Evolutionary conservation across 2,329 filamentous ascomycete genomes (phyloP).

Genomic region (Fusarium sp.): DNA sequence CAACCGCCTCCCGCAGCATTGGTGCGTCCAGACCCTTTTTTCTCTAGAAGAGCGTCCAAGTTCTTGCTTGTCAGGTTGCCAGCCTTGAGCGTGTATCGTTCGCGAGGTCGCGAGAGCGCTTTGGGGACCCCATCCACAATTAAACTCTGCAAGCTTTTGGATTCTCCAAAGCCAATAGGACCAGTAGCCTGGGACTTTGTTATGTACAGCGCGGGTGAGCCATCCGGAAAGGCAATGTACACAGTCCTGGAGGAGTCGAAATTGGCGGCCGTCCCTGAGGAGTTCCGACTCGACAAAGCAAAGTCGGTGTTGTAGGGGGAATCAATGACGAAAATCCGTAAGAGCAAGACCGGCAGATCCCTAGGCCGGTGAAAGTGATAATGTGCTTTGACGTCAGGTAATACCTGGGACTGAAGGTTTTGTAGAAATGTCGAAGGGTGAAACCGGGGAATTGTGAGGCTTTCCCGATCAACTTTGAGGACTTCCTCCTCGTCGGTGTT

Average conservation of each 20-base stretch:
- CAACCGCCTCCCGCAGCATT: constrained; percentile 83
- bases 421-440: constrained; percentile 84
- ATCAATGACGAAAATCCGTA: constrained; percentile 84
- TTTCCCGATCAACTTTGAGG: constrained; percentile 58
- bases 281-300: constrained; percentile 53
- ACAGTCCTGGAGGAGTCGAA: constrained; percentile 78
- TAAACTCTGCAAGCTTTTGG: constrained; percentile 74
- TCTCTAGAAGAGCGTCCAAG: constrained; percentile 75
- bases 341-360: constrained; percentile 74
- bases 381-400: constrained; percentile 85
- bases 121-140: constrained; percentile 85
- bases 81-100: constrained; percentile 76
- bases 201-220: constrained; percentile 80
- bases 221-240: constrained; percentile 86
- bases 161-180: constrained; percentile 60
- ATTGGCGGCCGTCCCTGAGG: constrained; percentile 54
- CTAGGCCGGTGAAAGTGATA: constrained; percentile 82
- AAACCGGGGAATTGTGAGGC: constrained; percentile 74
- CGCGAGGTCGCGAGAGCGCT: constrained; percentile 80
- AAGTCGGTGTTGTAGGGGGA: constrained; percentile 79
- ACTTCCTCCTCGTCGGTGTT: constrained; percentile 55
- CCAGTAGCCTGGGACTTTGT: constrained; percentile 63
- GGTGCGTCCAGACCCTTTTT: constrained; percentile 75
- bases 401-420: constrained; percentile 78
- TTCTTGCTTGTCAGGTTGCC: constrained; percentile 79